Evolutionary conservation across 2,329 filamentous ascomycete genomes (phyloP), one percentile per base, ranked within the genome.

Genomic region (Waltergamsia citrina): DNA sequence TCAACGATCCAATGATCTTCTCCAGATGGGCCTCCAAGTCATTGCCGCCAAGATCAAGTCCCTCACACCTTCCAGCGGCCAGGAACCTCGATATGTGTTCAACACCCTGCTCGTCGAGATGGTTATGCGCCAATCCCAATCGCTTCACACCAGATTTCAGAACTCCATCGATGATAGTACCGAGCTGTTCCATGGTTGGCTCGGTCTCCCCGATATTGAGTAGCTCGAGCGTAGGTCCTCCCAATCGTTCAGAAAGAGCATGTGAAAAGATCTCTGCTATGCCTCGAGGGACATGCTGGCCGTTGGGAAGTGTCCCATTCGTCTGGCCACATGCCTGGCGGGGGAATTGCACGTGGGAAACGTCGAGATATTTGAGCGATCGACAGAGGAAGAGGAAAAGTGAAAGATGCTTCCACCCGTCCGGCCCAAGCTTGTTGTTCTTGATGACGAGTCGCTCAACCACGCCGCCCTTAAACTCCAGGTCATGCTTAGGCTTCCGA

Each of bases 401-500:
- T 26, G 81, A 82, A 37, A 96, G 78, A 51, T 96, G 78, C 48
- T 81, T 87, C 92, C 92, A 98, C 12, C 90, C 92, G 42, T 93
- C 82, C 1, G 70, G 67, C 0, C 85, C 83, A 39, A 96, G 80
- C 48, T 87, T 90, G 52, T 96, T 96, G 58, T 93, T 86, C 59
- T 93, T 94, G 27, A 98, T 60, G 2, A 85, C 82, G 6, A 98
- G 62, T 41, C 86, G 83, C 60, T 95, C 87, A 5, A 96, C 75
- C 2, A 93, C 77, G 12, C 87, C 87, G 31, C 75, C 74, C 33
- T 74, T 68, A 3, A 67, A 60, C 10, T 61, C 57, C 2, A 54
- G 38, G 7, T 62, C 60, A 16, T 61, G 57, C 7, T 52, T 48
- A 15, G 58, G 62, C 46, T 62, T 74, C 35, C 65, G 63, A 38